Evolutionary conservation across 2,329 filamentous ascomycete genomes (phyloP), one percentile per base, ranked within the genome.

Genomic region (Chlorencoelia australis): DNA sequence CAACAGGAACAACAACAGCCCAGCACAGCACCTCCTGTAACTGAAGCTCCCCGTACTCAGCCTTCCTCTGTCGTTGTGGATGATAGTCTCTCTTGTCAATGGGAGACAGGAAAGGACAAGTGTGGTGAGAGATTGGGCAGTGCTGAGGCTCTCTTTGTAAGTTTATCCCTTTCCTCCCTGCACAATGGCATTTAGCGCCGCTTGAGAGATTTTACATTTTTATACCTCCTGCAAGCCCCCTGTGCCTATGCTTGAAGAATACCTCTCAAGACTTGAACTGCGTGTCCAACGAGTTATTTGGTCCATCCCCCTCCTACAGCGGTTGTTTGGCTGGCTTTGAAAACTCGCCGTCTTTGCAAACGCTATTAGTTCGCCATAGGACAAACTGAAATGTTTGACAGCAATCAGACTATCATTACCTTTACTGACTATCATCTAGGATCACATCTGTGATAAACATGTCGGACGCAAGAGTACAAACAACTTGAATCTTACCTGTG

Each of bases 391-490:
- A n/a, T n/a, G n/a, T n/a, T n/a, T n/a, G n/a, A 30, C 21, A 6
- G 19, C 17, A 15, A 7, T 14, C 4, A 13, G n/a, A 17, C 37
- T 46, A 37, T 43, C 33, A 26, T 30, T 26, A 7, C 19, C 28
- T 30, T 18, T 9, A 53, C n/a, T n/a, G n/a, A n/a, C n/a, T n/a
- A n/a, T n/a, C n/a, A n/a, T n/a, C n/a, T n/a, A 96, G 88, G 89
- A 96, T 55, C 91, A 98, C 63, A 88, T 98, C 50, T 96, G 91
- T 64, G 91, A 96, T 61, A 85, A 87, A 56, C 91, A 98, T 69
- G 88, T 98, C 59, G 91, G 91, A 48, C 86, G 91, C 64, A 98
- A 98, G 71, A 94, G 85, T 67, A 98, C 91, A 57, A 96, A 96
- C 69, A 98, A 98, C 65, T 71, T 98, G 56, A 96, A 91, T 63